Evolutionary conservation across 352 stramenopile species (phyloP), one percentile per base, ranked within the genome.

Genomic region (Hyphochytrium catenoides): DNA sequence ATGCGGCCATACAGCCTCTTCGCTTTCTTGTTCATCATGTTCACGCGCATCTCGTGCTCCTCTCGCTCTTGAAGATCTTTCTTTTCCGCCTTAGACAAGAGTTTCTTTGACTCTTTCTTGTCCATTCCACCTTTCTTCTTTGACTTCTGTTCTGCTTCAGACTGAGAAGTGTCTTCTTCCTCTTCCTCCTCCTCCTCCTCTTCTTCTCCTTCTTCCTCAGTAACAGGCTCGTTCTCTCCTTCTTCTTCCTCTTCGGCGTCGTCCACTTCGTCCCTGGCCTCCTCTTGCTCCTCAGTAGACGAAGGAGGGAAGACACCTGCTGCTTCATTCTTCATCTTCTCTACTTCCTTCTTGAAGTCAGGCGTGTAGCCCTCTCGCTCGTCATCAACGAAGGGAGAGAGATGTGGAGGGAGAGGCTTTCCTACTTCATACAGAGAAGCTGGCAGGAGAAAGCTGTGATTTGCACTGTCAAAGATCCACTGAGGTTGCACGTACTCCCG

Each of bases 401-500:
- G 51, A 41, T 83, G 69, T 40, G 69, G 69, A 21, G 91, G 91
- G 36, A 97, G 65, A 16, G 68, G 56, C 1, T 54, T 64, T 14
- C 88, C 89, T n/a, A 91, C 77, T 20, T 59, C 59, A 54, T 98
- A 98, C 26, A 69, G 73, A 11, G 66, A 54, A 20, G 92, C 55
- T 2, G 91, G 89, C 31, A 98, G 50, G 22, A 95, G 31, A 27
- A 97, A 70, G 24, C 77, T 62, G 41, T 93, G 93, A 60, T 99
- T 99, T 20, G 95, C 65, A 20, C 66, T 87, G 63, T 99, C 92
- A 34, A 98, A 87, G 17, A 98, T 63, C 92, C 92, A 99, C 56
- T 99, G 92, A 23, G 92, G 92, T 62, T 99, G 92, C 28, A 98
- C 67, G 46, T 91, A 97, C 56, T 99, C 91, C 47, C 85, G 67